These are phyloP conservation scores for Coix lacrymajobi DNA, from an alignment of 176 grass and related monocot species.

Conservation along the genomic window DNA sequence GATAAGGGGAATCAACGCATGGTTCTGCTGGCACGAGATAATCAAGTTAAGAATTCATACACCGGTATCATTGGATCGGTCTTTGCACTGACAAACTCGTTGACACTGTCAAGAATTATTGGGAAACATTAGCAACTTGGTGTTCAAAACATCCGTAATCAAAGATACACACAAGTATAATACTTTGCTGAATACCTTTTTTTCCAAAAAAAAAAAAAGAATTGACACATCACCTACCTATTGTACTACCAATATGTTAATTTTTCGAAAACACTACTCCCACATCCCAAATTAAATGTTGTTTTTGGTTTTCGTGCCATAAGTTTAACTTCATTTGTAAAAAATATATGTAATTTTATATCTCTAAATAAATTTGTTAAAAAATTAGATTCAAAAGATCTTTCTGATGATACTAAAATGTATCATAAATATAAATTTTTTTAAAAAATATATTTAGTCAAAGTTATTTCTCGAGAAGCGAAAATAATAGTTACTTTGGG, in stretches of 20 bases:
- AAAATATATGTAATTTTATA: no score
- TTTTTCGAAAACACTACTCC: no score
- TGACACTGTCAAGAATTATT: slow-evolving; percentile 46
- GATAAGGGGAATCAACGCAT: not conserved
- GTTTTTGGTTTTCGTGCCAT: no score
- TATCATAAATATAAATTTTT: no score
- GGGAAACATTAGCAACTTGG: not conserved
- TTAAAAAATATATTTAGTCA: no score
- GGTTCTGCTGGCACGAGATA: slow-evolving; percentile 10
- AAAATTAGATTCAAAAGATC: no score
- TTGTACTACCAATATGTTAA: not conserved
- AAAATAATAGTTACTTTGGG: no score
- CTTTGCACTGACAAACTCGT: slow-evolving; percentile 62
- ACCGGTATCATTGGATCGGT: slow-evolving; percentile 66
- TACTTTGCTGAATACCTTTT: not conserved
- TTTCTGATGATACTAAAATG: no score
- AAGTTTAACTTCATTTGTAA: no score
- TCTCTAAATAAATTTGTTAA: no score
- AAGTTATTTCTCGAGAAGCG: no score
- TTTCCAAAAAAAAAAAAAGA: not conserved
- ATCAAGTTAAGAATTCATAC: slow-evolving; percentile 47
- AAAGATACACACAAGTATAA: not conserved
- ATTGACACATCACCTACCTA: not conserved
- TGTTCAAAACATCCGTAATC: not conserved
- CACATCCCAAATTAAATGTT: no score